Evolutionary conservation across 1,139 yeast species (phyloP).

Genomic region (Ogataea hybrid): DNA sequence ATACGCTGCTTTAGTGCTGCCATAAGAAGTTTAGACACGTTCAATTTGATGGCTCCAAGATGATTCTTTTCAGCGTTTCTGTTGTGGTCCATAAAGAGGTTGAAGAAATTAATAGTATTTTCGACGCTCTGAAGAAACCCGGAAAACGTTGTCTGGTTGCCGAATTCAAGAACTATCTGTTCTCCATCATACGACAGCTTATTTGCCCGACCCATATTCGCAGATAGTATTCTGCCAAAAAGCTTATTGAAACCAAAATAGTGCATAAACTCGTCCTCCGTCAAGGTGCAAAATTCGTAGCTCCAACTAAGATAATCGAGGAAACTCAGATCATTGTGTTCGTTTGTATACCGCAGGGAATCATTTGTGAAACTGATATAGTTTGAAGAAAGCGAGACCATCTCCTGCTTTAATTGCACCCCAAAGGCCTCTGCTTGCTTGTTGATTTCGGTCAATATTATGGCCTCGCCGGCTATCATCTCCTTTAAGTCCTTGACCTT

Average conservation of each 20-base stretch:
- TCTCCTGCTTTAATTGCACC: conserved; percentile 3
- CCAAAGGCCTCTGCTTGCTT: conserved; percentile 64
- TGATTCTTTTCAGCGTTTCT: conserved; percentile 8
- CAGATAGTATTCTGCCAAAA: conserved; percentile 21
- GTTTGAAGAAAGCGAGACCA: background rate
- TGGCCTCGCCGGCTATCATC: conserved; percentile 2
- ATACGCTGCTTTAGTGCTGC: conserved; percentile 20
- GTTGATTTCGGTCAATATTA: conserved; percentile 65
- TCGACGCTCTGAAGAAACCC: conserved; percentile 18
- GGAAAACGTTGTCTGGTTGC: background rate
- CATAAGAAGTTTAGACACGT: conserved; percentile 21
- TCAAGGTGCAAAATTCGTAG: conserved; percentile 2
- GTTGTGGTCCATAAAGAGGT: conserved; percentile 17
- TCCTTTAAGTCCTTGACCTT: conserved; percentile 9
- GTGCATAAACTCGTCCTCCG: conserved; percentile 8
- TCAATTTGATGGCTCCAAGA: conserved; percentile 15
- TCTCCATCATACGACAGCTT: conserved; percentile 8
- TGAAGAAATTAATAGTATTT: conserved; percentile 22
- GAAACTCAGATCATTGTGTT: conserved; percentile 2
- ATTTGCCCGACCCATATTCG: conserved; percentile 8
- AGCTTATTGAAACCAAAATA: conserved; percentile 23
- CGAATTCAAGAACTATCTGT: background rate
- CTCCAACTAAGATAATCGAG: conserved; percentile 4
- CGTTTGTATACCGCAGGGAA: background rate
- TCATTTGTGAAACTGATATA: background rate